These are phyloP conservation scores for Starmerella apis DNA, from an alignment of 805 yeast genomes.

Conservation along the genomic window DNA sequence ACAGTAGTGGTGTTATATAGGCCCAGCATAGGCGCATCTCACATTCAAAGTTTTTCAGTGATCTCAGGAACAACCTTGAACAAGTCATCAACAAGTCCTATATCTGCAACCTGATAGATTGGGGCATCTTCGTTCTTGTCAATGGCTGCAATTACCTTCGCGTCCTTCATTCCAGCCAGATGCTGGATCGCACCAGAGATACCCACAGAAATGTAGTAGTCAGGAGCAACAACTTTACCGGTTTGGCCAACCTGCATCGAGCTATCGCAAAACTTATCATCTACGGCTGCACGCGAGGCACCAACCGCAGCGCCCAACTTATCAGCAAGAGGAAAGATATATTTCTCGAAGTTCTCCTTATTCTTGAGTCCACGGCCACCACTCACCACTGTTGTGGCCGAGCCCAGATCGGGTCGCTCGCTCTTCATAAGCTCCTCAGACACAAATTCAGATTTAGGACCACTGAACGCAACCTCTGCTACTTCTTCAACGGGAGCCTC, in stretches of 20 bases:
- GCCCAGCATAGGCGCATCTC: neutral
- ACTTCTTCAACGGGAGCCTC: slow-evolving; percentile 36
- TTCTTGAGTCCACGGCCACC: slow-evolving; percentile 93
- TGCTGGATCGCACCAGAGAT: slow-evolving; percentile 97
- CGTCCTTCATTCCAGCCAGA: slow-evolving; percentile 96
- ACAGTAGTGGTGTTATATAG: neutral
- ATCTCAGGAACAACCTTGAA: slow-evolving; percentile 84
- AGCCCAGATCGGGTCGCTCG: slow-evolving; percentile 82
- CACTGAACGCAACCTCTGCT: slow-evolving; percentile 29
- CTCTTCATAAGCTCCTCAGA: slow-evolving; percentile 63
- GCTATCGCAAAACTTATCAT: slow-evolving; percentile 89
- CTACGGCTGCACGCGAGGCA: slow-evolving; percentile 97
- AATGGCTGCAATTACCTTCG: slow-evolving; percentile 86
- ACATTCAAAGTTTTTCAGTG: slow-evolving; percentile 43
- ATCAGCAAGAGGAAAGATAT: slow-evolving; percentile 75
- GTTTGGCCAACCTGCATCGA: slow-evolving; percentile 97
- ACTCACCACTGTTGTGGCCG: slow-evolving; percentile 71
- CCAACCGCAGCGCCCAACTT: slow-evolving; percentile 86
- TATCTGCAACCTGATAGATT: slow-evolving; percentile 80
- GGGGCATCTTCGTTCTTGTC: slow-evolving; percentile 94
- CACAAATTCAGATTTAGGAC: slow-evolving; percentile 48
- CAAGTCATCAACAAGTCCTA: slow-evolving; percentile 81
- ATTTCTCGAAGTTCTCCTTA: slow-evolving; percentile 71
- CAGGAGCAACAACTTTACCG: slow-evolving; percentile 96
- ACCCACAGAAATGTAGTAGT: slow-evolving; percentile 84